phyloP scores from a whole-genome alignment of 2,329 filamentous ascomycete species.

The Daldinia sp. region DNA sequence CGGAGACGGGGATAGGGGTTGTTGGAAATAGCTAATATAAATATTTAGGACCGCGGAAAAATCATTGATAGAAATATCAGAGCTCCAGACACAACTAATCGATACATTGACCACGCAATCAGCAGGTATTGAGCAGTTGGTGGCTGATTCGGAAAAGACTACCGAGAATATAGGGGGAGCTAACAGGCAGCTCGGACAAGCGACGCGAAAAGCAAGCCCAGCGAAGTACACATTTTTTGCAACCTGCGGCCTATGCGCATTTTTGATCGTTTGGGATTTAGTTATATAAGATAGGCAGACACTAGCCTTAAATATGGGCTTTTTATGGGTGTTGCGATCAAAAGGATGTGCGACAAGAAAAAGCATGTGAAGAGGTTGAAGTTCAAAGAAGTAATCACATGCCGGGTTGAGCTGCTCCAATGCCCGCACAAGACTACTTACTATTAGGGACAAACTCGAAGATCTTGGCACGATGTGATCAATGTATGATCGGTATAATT shows the following conservation, averaged over 20 bases:
- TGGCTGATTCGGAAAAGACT: slow-evolving; percentile 82
- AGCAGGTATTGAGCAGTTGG: slow-evolving; percentile 87
- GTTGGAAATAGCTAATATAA: slow-evolving; percentile 3
- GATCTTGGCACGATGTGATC: not conserved
- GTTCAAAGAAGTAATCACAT: not conserved
- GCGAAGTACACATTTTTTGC: slow-evolving; percentile 83
- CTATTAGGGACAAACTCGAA: not conserved
- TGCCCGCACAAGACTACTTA: not conserved
- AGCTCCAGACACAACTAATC: slow-evolving; percentile 88
- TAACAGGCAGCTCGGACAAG: slow-evolving; percentile 90
- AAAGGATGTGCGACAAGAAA: not conserved
- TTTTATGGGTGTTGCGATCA: not conserved
- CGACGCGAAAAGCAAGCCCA: slow-evolving; percentile 74
- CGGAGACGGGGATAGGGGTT: not conserved
- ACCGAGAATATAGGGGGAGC: slow-evolving; percentile 87
- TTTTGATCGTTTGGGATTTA: slow-evolving; percentile 80
- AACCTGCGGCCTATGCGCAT: slow-evolving; percentile 77
- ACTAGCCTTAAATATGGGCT: not conserved
- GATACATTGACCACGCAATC: slow-evolving; percentile 86
- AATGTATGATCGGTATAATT: not conserved
- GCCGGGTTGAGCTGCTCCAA: not conserved
- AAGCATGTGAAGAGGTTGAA: slow-evolving; percentile 6
- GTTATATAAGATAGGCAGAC: slow-evolving; percentile 55
- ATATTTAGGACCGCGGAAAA: slow-evolving; percentile 79
- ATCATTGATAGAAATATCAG: slow-evolving; percentile 90